Conservation (phyloP, 345 rosid species). For the Citrus unshiu region DNA sequence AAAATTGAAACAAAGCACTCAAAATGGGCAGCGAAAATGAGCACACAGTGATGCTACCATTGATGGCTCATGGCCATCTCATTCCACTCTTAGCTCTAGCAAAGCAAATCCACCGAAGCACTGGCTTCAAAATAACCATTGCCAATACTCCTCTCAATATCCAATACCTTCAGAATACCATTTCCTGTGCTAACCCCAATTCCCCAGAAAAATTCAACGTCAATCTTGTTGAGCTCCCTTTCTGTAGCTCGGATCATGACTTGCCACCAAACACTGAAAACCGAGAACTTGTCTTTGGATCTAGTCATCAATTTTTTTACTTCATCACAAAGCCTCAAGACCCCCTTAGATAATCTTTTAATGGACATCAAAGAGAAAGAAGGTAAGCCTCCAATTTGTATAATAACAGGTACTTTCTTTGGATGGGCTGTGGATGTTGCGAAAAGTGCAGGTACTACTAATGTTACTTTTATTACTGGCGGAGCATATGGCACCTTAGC, state of each 20-base stretch:
- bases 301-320: constrained; percentile 2
- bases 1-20: not conserved
- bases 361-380: constrained; percentile 11
- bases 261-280: constrained; percentile 38
- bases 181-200: not conserved
- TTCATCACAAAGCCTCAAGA: constrained; percentile 17
- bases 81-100: constrained; percentile 49
- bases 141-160: constrained; percentile 47
- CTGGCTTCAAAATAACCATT: constrained; percentile 31
- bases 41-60: constrained; percentile 42
- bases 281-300: constrained; percentile 35
- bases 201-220: constrained; percentile 8
- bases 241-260: constrained; percentile 30
- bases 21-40: not conserved
- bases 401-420: constrained; percentile 36
- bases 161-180: constrained; percentile 22
- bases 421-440: constrained; percentile 46
- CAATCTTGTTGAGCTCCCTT: constrained; percentile 31
- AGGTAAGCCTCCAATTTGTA: constrained; percentile 37
- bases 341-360: constrained; percentile 26
- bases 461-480: constrained; percentile 27
- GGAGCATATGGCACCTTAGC: constrained; percentile 45
- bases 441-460: constrained; percentile 16
- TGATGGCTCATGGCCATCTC: constrained; percentile 57
- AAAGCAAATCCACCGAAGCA: constrained; percentile 22